Base-by-base conservation (phyloP, 495 filamentous ascomycete genomes). In the Parathielavia appendiculata region DNA sequence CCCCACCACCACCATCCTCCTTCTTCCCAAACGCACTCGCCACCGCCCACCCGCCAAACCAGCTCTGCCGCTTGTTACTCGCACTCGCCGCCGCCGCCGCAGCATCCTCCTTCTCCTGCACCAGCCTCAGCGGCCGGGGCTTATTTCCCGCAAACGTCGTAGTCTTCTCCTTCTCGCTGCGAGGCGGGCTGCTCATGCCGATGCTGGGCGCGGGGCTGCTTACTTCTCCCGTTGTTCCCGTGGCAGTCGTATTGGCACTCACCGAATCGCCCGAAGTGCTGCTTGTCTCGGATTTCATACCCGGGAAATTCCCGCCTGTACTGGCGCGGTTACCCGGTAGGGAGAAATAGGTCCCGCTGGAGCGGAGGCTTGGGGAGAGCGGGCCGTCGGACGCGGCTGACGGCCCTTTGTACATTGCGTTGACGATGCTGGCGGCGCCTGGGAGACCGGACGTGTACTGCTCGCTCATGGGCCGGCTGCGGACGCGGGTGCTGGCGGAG, bases 101-200 rank as follows among this genome's bases (percentile, higher is more conserved):
- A 16, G 61, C 55, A 40, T 74, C 77, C 74, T 80, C 88, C 73
- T 91, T 78, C 74, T 80, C 88, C 73, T 91, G 87, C 54, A 98
- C 93, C 12, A 98, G 79, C 41, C 92, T 78, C 66, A 98, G 73
- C 1, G 93, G 93, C 34, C 93, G 81, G 50, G 95, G 80, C 65
- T 90, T 90, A 61, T 84, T 91, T 6, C 87, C 87, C 2, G 77
- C 77, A 51, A 86, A 77, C 12, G 80, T 83, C 5, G 79, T 81
- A 58, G 73, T 77, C 70, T 88, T 84, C 40, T 85, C 82, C 73
- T 86, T 84, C 47, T 60, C 45, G 68, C 52, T 76, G 40, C 83
- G 74, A 51, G 80, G 79, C 64, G 77, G 78, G 56, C 51, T 46
- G 54, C 81, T 79, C 48, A 78, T 78, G 64, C 72, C 73, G 17